A percentile compares a stretch with the other conserved stretches of the same genome.
Conservation (phyloP, 805 yeast species). For the Jamesozyma spencerorum region DNA sequence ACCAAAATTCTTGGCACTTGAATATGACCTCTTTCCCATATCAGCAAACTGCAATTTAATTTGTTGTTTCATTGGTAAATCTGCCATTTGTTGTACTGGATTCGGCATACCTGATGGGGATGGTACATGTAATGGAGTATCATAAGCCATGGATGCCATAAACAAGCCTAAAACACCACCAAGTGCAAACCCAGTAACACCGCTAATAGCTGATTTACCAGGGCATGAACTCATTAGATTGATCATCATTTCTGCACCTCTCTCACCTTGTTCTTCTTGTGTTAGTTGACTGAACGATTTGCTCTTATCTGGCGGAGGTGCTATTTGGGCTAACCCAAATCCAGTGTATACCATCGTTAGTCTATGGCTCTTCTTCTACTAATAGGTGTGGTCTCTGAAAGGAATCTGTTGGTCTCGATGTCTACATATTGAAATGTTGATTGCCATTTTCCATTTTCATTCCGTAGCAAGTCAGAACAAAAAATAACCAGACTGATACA, state of each 20-base stretch:
- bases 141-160: slow-evolving; percentile 63
- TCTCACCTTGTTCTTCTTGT: slow-evolving; percentile 87
- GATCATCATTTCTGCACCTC: slow-evolving; percentile 77
- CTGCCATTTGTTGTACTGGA: slow-evolving; percentile 50
- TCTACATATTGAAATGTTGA: too few relatives aligned
- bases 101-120: slow-evolving; percentile 10
- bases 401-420: too few relatives aligned
- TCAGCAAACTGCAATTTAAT: slow-evolving; percentile 84
- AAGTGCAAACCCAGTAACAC: slow-evolving; percentile 85
- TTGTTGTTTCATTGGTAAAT: slow-evolving; percentile 86
- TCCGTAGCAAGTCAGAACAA: too few relatives aligned
- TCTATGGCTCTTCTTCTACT: background rate
- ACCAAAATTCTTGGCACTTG: slow-evolving; percentile 90
- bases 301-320: slow-evolving; percentile 32
- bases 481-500: too few relatives aligned
- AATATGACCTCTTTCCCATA: slow-evolving; percentile 82
- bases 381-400: background rate
- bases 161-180: slow-evolving; percentile 95
- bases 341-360: slow-evolving; percentile 33
- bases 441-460: too few relatives aligned
- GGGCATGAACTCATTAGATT: slow-evolving; percentile 88
- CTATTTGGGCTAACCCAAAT: slow-evolving; percentile 34
- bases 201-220: slow-evolving; percentile 84
- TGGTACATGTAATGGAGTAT: slow-evolving; percentile 31
- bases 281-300: slow-evolving; percentile 63